Evolutionary conservation across 2,329 filamentous ascomycete genomes (phyloP), one percentile per base, ranked within the genome.

Genomic region (Acephala macrosclerotiorum): DNA sequence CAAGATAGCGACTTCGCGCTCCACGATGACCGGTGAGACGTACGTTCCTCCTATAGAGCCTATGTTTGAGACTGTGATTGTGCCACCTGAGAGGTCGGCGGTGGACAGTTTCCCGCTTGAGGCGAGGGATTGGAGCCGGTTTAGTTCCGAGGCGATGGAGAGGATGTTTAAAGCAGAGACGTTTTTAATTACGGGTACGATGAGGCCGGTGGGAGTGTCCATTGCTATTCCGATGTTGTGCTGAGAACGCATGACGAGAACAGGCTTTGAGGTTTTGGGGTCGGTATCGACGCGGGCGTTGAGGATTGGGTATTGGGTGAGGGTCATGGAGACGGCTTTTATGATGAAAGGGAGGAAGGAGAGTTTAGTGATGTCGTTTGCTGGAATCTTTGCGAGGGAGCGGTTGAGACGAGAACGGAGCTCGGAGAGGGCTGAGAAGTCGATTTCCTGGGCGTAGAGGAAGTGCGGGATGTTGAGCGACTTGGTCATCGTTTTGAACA

Each of bases 401-500:
- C 81, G 84, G 80, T 97, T 97, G 65, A 97, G 85, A 57, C 88
- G 90, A 68, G 84, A 83, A 56, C 96, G 92, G 60, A 97, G 84
- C 58, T 86, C 80, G 65, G 89, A 88, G 4, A 99, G 85, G 45
- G 85, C 83, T 51, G 91, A 90, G 77, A 97, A 90, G 80, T 96
- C 91, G 58, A 97, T 84, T 76, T 95, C 92, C 79, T 97, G 94
- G 45, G 93, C 91, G 81, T 97, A 99, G 67, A 98, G 87, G 80
- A 99, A 97, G 80, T 98, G 96, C 0, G 96, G 96, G 73, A 97
- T 98, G 59, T 80, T 87, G 69, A 99, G 85, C 2, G 95, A 97
- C 65, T 89, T 89, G 16, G 95, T 97, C 96, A 99, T 99, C 66
- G 89, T 87, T 82, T 96, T 97, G 88, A 97, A 98, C 96, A 99